phyloP scores from a whole-genome alignment of 441 rosid species.

The Brassica balearica region DNA sequence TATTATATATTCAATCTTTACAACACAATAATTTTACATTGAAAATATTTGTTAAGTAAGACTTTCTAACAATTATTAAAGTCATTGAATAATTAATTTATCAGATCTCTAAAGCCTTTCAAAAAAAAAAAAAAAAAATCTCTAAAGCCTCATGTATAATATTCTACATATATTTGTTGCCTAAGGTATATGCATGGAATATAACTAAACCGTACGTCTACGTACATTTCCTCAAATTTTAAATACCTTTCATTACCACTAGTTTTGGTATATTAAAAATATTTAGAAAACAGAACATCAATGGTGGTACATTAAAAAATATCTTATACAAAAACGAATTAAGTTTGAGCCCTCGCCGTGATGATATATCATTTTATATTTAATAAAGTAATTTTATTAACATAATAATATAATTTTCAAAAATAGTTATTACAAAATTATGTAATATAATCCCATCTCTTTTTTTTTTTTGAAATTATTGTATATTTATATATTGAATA shows the following conservation, averaged over 20 bases:
- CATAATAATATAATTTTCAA: too few relatives aligned
- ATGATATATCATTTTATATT: background rate
- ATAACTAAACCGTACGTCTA: background rate
- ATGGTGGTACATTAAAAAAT: background rate
- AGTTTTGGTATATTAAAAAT: too few relatives aligned
- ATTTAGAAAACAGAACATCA: background rate
- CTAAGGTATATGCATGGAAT: background rate
- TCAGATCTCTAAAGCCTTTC: background rate
- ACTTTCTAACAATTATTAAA: background rate
- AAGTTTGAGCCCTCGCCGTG: background rate
- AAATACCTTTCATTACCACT: background rate
- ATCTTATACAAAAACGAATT: background rate
- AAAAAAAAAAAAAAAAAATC: too few relatives aligned
- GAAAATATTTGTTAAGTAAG: too few relatives aligned
- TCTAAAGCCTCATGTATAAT: background rate
- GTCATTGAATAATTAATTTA: background rate
- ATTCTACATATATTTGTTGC: background rate
- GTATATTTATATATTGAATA: background rate
- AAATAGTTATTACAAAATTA: too few relatives aligned
- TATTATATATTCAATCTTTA: too few relatives aligned
- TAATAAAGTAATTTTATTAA: too few relatives aligned
- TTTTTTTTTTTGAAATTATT: background rate
- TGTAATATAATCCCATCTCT: background rate
- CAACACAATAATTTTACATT: too few relatives aligned
- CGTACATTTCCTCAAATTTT: background rate